Percentiles rank a stretch among this genome's conserved stretches.
phyloP scores from a whole-genome alignment of 345 rosid species.

The Excoecaria agallocha region DNA sequence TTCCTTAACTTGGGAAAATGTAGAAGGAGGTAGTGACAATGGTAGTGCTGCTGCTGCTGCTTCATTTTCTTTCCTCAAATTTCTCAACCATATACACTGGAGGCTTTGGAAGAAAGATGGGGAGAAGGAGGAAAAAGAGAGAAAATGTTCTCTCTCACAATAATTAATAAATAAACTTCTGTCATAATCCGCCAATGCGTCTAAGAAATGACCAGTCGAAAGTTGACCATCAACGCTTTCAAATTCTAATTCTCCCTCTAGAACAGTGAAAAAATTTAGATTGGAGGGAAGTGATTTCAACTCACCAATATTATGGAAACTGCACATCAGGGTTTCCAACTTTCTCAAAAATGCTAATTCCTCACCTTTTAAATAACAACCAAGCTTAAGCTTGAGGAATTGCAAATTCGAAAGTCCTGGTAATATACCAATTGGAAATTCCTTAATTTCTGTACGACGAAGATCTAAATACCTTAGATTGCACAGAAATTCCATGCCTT shows the following conservation, averaged over 20 bases:
- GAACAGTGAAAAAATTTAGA: neutral
- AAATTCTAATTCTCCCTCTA: neutral
- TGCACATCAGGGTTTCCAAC: slow-evolving; percentile 1
- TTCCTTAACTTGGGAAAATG: neutral
- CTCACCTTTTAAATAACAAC: neutral
- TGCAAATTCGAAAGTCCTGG: neutral
- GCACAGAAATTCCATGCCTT: slow-evolving; percentile 20
- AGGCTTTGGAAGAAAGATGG: neutral
- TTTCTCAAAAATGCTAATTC: slow-evolving; percentile 16
- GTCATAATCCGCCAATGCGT: no score
- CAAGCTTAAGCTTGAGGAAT: neutral
- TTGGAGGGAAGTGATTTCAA: neutral
- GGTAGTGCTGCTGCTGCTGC: neutral
- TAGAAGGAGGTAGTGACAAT: neutral
- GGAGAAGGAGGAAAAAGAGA: neutral
- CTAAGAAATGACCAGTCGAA: no score
- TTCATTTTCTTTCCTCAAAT: neutral
- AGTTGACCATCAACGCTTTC: no score
- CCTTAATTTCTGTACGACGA: no score
- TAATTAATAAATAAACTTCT: neutral
- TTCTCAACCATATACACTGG: neutral
- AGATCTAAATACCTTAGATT: slow-evolving; percentile 24
- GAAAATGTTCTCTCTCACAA: neutral
- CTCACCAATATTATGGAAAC: neutral
- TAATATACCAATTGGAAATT: slow-evolving; percentile 11